Conservation (phyloP, 2,329 filamentous ascomycete genomes). For the Colletotrichum sansevieriae region DNA sequence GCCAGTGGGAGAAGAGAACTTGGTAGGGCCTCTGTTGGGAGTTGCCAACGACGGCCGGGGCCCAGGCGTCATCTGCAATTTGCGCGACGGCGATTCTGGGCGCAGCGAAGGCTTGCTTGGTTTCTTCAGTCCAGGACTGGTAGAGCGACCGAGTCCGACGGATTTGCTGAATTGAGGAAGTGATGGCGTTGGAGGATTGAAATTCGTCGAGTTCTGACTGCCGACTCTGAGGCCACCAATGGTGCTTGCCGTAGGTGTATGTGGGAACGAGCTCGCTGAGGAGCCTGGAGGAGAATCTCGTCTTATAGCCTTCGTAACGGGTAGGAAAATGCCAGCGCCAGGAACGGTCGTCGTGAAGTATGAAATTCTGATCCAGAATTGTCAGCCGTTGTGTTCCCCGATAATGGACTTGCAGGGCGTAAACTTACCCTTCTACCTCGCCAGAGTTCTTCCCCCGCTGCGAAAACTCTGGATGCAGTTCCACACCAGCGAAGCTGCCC, state of each 20-base stretch:
- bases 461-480: constrained; percentile 85
- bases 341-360: constrained; percentile 87
- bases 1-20: constrained; percentile 73
- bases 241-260: constrained; percentile 77
- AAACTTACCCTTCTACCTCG: constrained; percentile 88
- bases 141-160: constrained; percentile 72
- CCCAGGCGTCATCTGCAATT: constrained; percentile 72
- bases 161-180: constrained; percentile 90
- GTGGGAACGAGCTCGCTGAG: constrained; percentile 65
- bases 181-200: constrained; percentile 74
- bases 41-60: constrained; percentile 70
- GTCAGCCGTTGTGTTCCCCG: constrained; percentile 41
- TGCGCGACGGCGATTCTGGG: constrained; percentile 87
- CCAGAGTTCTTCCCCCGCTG: constrained; percentile 92
- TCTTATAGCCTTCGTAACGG: constrained; percentile 82
- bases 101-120: constrained; percentile 80
- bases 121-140: constrained; percentile 80
- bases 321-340: constrained; percentile 93
- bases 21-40: constrained; percentile 64
- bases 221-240: constrained; percentile 66
- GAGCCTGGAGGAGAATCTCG: constrained; percentile 70
- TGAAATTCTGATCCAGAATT: constrained; percentile 60
- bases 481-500: constrained; percentile 92
- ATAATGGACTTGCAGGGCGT: constrained; percentile 37
- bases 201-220: constrained; percentile 70